Percentiles rank a stretch among this genome's conserved stretches.
Evolutionary conservation across 495 filamentous ascomycete genomes (phyloP).

Genomic region (Xylaria palmicola): DNA sequence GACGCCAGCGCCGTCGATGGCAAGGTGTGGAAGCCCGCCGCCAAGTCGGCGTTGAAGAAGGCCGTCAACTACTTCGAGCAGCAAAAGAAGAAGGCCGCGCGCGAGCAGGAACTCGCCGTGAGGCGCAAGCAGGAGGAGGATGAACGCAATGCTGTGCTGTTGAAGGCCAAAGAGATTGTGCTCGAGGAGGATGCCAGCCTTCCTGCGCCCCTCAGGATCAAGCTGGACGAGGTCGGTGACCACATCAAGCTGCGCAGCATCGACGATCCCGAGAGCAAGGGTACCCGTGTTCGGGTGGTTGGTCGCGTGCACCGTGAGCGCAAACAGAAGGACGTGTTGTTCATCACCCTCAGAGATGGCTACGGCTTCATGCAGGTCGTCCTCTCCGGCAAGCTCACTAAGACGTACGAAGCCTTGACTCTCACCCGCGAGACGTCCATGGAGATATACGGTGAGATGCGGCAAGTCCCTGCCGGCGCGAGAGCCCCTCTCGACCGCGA

Average conservation of each 20-base stretch:
- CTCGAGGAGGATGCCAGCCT: slow-evolving; percentile 79
- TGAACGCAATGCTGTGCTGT: slow-evolving; percentile 53
- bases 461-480: slow-evolving; percentile 72
- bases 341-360: slow-evolving; percentile 84
- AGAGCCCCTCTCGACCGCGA: slow-evolving; percentile 86
- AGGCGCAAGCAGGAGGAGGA: slow-evolving; percentile 68
- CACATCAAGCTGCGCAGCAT: slow-evolving; percentile 13
- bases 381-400: slow-evolving; percentile 75
- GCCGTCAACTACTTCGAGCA: slow-evolving; percentile 65
- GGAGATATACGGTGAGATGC: slow-evolving; percentile 84
- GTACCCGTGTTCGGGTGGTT: slow-evolving; percentile 76
- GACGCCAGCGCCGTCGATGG: slow-evolving; percentile 49
- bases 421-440: slow-evolving; percentile 89
- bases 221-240: slow-evolving; percentile 54
- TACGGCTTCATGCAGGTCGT: slow-evolving; percentile 90
- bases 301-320: slow-evolving; percentile 85
- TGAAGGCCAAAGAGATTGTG: slow-evolving; percentile 63
- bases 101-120: slow-evolving; percentile 58
- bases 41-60: slow-evolving; percentile 81
- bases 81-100: slow-evolving; percentile 71
- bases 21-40: slow-evolving; percentile 70
- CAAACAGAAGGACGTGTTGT: slow-evolving; percentile 82
- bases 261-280: slow-evolving; percentile 48
- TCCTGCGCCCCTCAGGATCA: slow-evolving; percentile 73
- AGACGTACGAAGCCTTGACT: slow-evolving; percentile 87